Evolutionary conservation across 768 basidiomycete genomes (phyloP), one percentile per base, ranked within the genome.

Genomic region (Tricholoma terreum): DNA sequence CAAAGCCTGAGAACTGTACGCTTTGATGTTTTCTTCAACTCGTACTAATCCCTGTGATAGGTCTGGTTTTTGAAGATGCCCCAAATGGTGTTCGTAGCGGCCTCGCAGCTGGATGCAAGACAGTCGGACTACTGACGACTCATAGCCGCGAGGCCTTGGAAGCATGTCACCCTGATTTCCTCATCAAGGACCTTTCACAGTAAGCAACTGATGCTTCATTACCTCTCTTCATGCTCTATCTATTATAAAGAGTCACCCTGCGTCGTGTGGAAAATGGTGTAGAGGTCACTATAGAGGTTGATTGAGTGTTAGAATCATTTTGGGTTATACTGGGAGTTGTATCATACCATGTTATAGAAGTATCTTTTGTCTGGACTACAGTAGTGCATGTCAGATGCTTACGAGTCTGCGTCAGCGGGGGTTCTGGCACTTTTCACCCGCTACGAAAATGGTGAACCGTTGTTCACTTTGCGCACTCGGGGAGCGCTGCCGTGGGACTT

Each of bases 11-110:
- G 55, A 82, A 83, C 53, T 92, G 89, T 84, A 54, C 55, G 80
- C 67, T 9, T 30, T 35, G n/a, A 38, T 4, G 22, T 7, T 15
- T 7, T 46, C 19, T 24, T 11, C 21, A 11, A 4, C n/a, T 12
- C 21, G 9, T 45, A 21, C 58, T 52, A 2, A 63, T 40, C 14
- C 52, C 56, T 48, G 50, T 52, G 36, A 4, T 52, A 87, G 89
- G 88, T 63, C 77, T 96, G 48, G 95, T 97, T 14, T 82, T 98
- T 31, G 94, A 96, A 68, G 96, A 98, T 73, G 92, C 95, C 2
- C 94, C 94, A 1, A 84, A 84, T 14, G 52, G 52, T 15, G 24
- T 54, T 17, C 27, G 38, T 21, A 54, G 52, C 19, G 52, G 38
- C 17, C 52, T 38, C 1, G 27, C 40, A 21, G 52, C 52, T 5